phyloP scores from a whole-genome alignment of 2,329 filamentous ascomycete genomes.

The Teratosphaeria viscida region DNA sequence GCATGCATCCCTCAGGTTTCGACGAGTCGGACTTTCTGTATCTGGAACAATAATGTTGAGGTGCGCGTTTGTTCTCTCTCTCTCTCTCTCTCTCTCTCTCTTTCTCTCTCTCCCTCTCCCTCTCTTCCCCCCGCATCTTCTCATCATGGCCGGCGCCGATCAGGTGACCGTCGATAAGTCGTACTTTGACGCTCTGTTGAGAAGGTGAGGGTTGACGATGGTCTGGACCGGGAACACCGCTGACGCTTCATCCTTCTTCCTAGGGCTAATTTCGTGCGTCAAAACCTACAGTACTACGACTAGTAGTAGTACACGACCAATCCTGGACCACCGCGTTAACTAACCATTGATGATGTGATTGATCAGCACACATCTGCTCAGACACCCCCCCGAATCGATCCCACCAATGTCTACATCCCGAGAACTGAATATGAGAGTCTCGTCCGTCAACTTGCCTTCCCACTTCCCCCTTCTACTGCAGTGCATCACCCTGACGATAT shows the following conservation, averaged over 20 bases:
- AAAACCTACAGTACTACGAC: not conserved
- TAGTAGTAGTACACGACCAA: not conserved
- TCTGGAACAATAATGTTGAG: not conserved
- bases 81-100: not conserved
- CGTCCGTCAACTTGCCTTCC: conserved; percentile 26
- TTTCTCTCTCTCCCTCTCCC: not conserved
- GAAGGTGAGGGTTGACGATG: conserved; percentile 38
- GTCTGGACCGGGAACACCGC: conserved; percentile 1
- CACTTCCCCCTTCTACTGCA: not conserved
- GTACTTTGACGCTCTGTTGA: conserved; percentile 52
- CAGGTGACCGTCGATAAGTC: conserved; percentile 48
- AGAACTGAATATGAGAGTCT: conserved; percentile 53
- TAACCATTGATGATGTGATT: too few relatives aligned
- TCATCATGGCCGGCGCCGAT: conserved; percentile 27
- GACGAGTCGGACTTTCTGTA: not conserved
- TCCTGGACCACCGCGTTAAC: not conserved
- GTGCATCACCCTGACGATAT: not conserved
- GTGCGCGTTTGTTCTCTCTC: not conserved
- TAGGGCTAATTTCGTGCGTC: conserved; percentile 22
- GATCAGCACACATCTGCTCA: conserved; percentile 16
- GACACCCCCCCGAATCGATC: conserved; percentile 11
- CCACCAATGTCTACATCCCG: conserved; percentile 41
- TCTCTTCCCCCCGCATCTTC: too few relatives aligned
- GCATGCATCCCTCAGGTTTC: not conserved
- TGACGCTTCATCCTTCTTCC: conserved; percentile 4